These are phyloP conservation scores for Postia placenta DNA, from an alignment of 768 basidiomycete species.

Conservation along the genomic window DNA sequence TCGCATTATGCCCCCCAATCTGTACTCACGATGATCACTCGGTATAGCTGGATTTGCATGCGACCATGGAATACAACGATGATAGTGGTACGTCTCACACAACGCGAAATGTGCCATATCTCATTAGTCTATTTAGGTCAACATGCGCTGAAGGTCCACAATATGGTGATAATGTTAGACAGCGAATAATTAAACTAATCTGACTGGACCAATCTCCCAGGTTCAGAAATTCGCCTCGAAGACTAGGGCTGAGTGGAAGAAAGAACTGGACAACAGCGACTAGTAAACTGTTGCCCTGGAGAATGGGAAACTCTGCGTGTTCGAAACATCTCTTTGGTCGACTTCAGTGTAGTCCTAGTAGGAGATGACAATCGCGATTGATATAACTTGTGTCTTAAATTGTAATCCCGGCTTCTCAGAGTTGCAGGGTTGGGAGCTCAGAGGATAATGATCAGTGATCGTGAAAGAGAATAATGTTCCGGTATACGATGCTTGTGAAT, in stretches of 20 bases:
- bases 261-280: neutral
- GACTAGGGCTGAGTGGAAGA: neutral
- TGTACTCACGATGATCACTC: neutral
- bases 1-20: neutral
- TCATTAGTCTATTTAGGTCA: neutral
- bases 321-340: no score
- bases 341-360: no score
- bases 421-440: no score
- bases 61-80: conserved; percentile 9
- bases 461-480: no score
- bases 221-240: conserved; percentile 6
- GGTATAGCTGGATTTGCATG: conserved; percentile 5
- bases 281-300: no score
- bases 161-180: conserved; percentile 1
- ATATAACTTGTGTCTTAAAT: no score
- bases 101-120: neutral
- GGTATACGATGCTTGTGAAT: no score
- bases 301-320: no score
- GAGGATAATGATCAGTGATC: no score
- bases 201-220: neutral
- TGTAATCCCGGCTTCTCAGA: no score
- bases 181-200: neutral
- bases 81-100: neutral
- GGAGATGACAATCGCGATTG: no score
- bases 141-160: conserved; percentile 5